A percentile compares a stretch with the other conserved stretches of the same genome.
These are phyloP conservation scores for Monilinia aucupariae DNA, from an alignment of 2,329 filamentous ascomycete genomes.

Conservation along the genomic window DNA sequence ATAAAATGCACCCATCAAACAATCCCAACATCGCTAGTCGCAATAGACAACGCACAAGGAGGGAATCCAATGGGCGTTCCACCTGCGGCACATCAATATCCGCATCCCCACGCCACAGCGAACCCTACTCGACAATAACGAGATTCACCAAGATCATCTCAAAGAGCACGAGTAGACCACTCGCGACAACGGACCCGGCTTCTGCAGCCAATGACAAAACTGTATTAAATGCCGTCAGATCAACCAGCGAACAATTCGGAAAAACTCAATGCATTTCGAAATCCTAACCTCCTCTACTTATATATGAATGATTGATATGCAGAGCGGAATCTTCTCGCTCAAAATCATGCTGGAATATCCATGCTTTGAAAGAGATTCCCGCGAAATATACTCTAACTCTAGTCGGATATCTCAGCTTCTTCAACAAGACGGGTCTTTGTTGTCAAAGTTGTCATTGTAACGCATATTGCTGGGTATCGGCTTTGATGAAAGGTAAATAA, in stretches of 20 bases:
- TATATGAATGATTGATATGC: conserved; percentile 5
- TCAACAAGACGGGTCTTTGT: not conserved
- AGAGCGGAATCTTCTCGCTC: not conserved
- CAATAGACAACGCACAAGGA: not conserved
- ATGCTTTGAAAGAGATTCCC: not conserved
- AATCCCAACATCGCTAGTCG: not conserved
- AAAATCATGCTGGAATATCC: not conserved
- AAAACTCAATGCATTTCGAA: not conserved
- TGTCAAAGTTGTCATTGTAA: not conserved
- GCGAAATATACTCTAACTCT: not conserved
- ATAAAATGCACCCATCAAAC: not conserved
- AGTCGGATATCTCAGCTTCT: not conserved
- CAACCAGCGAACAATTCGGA: not conserved
- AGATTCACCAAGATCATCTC: not conserved
- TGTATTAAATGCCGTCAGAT: not conserved
- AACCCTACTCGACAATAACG: not conserved
- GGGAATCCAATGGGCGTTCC: conserved; percentile 1
- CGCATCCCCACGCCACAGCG: not conserved
- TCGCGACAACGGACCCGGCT: not conserved
- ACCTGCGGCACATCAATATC: not conserved
- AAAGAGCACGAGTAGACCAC: conserved; percentile 1
- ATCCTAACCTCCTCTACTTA: not conserved
- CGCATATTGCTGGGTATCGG: not conserved
- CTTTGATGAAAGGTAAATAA: not conserved
- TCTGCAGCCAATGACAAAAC: not conserved